These are phyloP conservation scores for Xylaria sp. DNA, from an alignment of 2,329 filamentous ascomycete genomes.

Conservation along the genomic window DNA sequence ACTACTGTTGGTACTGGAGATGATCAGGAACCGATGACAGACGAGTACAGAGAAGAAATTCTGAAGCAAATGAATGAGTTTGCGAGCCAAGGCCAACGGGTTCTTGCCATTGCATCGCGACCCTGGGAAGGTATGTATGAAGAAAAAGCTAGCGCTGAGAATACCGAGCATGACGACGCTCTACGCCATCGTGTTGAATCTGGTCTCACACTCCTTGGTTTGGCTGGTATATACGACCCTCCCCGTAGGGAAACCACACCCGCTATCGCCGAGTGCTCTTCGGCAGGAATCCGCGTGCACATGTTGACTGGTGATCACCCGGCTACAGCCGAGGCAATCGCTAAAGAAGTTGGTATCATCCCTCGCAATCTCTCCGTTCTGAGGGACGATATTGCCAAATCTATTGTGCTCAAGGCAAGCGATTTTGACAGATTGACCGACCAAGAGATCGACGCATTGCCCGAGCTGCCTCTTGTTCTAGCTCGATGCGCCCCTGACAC, in stretches of 20 bases:
- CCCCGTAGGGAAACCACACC: conserved; percentile 82
- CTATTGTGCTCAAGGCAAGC: conserved; percentile 78
- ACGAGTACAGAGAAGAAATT: conserved; percentile 61
- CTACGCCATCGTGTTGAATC: conserved; percentile 72
- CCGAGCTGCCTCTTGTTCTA: conserved; percentile 81
- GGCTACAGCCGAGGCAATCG: conserved; percentile 81
- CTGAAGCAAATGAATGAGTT: conserved; percentile 67
- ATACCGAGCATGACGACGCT: conserved; percentile 53
- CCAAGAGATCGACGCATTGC: conserved; percentile 77
- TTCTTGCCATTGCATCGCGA: conserved; percentile 76
- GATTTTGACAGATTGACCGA: conserved; percentile 83
- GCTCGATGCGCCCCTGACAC: conserved; percentile 86
- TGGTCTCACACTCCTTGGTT: conserved; percentile 77
- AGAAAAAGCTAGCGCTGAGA: conserved; percentile 39
- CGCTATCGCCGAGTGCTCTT: conserved; percentile 75
- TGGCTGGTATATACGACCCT: conserved; percentile 87
- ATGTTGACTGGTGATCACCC: conserved; percentile 89
- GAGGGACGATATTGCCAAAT: conserved; percentile 69
- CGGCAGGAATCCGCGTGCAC: conserved; percentile 80
- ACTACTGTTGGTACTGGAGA: conserved; percentile 57
- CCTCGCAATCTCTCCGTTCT: conserved; percentile 69
- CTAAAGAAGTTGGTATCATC: conserved; percentile 81
- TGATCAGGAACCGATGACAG: conserved; percentile 58
- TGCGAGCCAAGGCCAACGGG: conserved; percentile 75
- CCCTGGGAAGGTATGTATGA: conserved; percentile 63